Evolutionary conservation across 495 filamentous ascomycete species (phyloP), one percentile per base, ranked within the genome.

Genomic region (Durotheca rogersii): DNA sequence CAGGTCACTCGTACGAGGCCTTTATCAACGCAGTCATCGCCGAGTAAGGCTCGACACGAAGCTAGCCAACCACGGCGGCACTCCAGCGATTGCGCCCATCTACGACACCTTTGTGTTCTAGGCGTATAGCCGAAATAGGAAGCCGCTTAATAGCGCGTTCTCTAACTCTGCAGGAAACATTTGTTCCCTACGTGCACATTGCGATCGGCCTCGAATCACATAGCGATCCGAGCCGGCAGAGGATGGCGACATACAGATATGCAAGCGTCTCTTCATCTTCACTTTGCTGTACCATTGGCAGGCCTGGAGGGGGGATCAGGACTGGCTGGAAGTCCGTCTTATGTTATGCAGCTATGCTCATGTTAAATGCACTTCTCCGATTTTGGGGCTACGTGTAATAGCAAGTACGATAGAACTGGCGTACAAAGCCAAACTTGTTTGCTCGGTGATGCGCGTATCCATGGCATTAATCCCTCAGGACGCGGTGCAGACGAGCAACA

Each of bases 151-250:
- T 33, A 39, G 12, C 40, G 35, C 4, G 21, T 2, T 19, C 20
- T 44, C 43, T 31, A 43, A 29, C 31, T 45, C 25, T 29, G 14
- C 23, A 14, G n/a, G 6, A 32, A 40, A 31, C 21, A 20, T 16
- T 12, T 47, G 20, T 19, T 21, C 29, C 21, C 17, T 9, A 27
- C 9, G 23, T 10, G 12, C 29, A 32, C 27, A 43, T 40, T 11
- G 6, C 17, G 17, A 38, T 16, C 15, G 36, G 48, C 55, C 27
- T 49, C 48, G 33, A 58, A 58, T 58, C 44, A 58, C 36, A 39
- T 58, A 27, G 17, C 2, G n/a, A 23, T 35, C 49, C 49, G 44
- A 16, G 10, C 19, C 36, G 29, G 30, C 45, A n/a, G 19, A 35
- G 44, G 34, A 20, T 53, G 40, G 49, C 38, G 12, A 21, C 49